phyloP scores from a whole-genome alignment of 78 protist species.

The Dictyostelium citrinum region DNA sequence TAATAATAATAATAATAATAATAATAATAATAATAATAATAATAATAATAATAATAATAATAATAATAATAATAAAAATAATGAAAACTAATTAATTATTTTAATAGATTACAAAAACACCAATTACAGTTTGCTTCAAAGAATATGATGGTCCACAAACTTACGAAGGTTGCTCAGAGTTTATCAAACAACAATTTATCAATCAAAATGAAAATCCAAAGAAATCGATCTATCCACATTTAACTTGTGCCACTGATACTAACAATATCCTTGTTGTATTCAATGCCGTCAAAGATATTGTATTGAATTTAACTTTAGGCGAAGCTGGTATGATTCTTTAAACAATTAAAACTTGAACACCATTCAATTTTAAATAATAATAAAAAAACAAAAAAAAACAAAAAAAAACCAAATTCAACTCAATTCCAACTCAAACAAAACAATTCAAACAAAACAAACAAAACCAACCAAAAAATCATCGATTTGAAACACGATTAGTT shows the following conservation, averaged over 20 bases:
- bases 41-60: neutral
- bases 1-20: too few species aligned
- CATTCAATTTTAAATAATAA: neutral
- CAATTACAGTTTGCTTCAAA: slow-evolving; percentile 83
- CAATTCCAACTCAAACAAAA: neutral
- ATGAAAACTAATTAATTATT: too few species aligned
- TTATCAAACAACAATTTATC: slow-evolving; percentile 78
- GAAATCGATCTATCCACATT: slow-evolving; percentile 84
- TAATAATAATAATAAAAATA: neutral
- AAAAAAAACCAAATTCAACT: neutral
- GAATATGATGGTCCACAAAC: slow-evolving; percentile 80
- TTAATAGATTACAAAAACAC: slow-evolving; percentile 42
- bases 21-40: neutral
- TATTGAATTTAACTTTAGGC: slow-evolving; percentile 61
- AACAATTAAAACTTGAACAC: neutral
- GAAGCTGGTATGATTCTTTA: slow-evolving; percentile 74
- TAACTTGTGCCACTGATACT: slow-evolving; percentile 94
- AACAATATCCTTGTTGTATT: slow-evolving; percentile 81
- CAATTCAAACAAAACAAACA: neutral
- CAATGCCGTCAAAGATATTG: slow-evolving; percentile 84
- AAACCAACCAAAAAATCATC: neutral
- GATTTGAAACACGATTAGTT: neutral
- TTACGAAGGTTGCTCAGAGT: slow-evolving; percentile 57
- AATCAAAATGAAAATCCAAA: slow-evolving; percentile 67
- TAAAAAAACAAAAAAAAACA: neutral